Base-by-base conservation (phyloP, 2,329 filamentous ascomycete species). In the Biscogniauxia mediterranea region DNA sequence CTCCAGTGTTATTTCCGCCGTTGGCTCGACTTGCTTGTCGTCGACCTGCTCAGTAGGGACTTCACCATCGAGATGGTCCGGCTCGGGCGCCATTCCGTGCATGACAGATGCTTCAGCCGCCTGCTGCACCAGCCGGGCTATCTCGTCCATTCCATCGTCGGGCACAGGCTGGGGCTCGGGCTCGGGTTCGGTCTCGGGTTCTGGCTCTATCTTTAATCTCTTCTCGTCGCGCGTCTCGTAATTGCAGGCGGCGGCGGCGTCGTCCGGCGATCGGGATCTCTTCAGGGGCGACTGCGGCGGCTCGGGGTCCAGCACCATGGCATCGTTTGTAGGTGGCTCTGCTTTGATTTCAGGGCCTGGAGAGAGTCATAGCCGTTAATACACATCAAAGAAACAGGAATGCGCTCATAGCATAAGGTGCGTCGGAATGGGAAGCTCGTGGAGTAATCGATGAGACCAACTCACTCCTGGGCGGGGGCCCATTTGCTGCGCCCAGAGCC, bases 331-430 rank as follows among this genome's bases (percentile, higher is more conserved):
- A 13, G 63, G 57, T 8, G 70, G 66, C 26, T 75, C 73, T 25
- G 63, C 53, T 59, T 74, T 74, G 42, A 74, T 71, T n/a, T 64
- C 52, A 21, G 71, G 71, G 56, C 68, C 71, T 74, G 58, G 38
- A n/a, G 19, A 13, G 6, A 52, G n/a, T 21, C 7, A 23, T 2
- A 52, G 8, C 50, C 2, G 3, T 52, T 13, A 46, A n/a, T 42
- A 26, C 21, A 58, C 57, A 55, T 50, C 11, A 58, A 59, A 9
- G 8, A 50, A 50, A 26, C 38, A 49, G 23, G 23, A 23, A 2
- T 23, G 23, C 23, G 23, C 23, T 5, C 23, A 23, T 23, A 23
- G 23, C 23, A 23, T 5, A 23, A 23, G 23, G 23, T 5, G 23
- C 5, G 2, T 23, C 23, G 2, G 23, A 23, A 23, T 23, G 23